Base-by-base conservation (phyloP, 768 basidiomycete genomes). In the Leccinum boreale region DNA sequence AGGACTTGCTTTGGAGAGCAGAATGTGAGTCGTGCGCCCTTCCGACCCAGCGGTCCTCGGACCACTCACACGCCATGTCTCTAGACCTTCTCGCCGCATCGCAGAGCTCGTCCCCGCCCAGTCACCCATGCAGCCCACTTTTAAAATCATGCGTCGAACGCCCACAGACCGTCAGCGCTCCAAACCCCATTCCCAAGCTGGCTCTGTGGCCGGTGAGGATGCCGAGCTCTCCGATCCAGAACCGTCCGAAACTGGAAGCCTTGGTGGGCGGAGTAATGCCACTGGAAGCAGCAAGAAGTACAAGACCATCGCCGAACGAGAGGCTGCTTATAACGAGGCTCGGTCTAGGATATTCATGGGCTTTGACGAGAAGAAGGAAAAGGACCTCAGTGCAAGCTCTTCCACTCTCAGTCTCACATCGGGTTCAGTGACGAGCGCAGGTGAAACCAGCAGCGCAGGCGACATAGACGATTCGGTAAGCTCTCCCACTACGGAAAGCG, bases 251-350 rank as follows among this genome's bases (percentile, higher is more conserved):
- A 74, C 87, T 10, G 89, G 90, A n/a, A 90, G 89, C 67, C 70
- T 85, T 21, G 87, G 87, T 53, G 85, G 84, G 19, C 81, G 85
- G 51, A 87, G 87, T 69, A 87, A 80, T 65, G 75, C 81, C 21
- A 83, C 85, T 4, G 81, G 80, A 50, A 77, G 81, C 59, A 80
- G 73, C 65, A 90, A 87, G 76, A 85, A 88, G 67, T 80, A 81
- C 29, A 83, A 85, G 77, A 92, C 92, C 2, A 85, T 94, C 23
- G 88, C 90, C 65, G 86, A 94, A 70, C 87, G 92, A 31, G 90
- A 90, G 67, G 92, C 89, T 0, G 92, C 90, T n/a, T 94, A 94
- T 64, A 89, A 90, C 53, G 86, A 90, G 71, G 92, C 92, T 28
- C 84, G 92, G 48, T 87, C 85, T 36, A 83, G 92, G 56, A 94